These are phyloP conservation scores for Nissolia schottii DNA, from an alignment of 306 rosid species.

Conservation along the genomic window DNA sequence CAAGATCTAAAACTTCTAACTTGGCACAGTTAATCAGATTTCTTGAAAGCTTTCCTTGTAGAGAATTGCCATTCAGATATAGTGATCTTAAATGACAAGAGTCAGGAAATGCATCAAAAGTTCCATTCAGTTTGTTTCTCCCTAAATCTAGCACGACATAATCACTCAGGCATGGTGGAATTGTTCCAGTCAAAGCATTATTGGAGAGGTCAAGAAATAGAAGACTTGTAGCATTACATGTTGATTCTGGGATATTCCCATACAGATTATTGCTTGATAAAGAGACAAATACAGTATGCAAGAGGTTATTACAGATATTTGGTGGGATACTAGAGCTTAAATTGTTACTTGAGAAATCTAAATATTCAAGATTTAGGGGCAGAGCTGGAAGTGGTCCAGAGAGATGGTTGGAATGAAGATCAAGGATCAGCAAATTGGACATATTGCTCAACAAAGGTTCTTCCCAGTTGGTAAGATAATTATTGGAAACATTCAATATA, in stretches of 20 bases:
- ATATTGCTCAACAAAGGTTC: not conserved
- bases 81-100: not conserved
- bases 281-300: not conserved
- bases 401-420: constrained; percentile 34
- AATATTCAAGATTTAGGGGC: fast-evolving
- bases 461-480: not conserved
- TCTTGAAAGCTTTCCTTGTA: not conserved
- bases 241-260: not conserved
- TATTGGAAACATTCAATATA: constrained; percentile 38
- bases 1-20: constrained; percentile 1
- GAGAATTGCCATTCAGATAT: not conserved
- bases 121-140: not conserved
- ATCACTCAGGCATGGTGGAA: not conserved
- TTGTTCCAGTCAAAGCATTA: not conserved
- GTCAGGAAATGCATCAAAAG: not conserved
- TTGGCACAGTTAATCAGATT: not conserved
- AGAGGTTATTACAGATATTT: not conserved
- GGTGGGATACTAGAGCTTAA: constrained; percentile 22
- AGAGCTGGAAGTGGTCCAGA: not conserved
- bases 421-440: fast-evolving
- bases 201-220: not conserved
- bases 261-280: not conserved
- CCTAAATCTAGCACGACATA: not conserved
- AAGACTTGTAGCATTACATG: constrained; percentile 3
- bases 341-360: constrained; percentile 30